phyloP scores from a whole-genome alignment of 31 red algal species.

The Odonthalia washingtoniensis region DNA sequence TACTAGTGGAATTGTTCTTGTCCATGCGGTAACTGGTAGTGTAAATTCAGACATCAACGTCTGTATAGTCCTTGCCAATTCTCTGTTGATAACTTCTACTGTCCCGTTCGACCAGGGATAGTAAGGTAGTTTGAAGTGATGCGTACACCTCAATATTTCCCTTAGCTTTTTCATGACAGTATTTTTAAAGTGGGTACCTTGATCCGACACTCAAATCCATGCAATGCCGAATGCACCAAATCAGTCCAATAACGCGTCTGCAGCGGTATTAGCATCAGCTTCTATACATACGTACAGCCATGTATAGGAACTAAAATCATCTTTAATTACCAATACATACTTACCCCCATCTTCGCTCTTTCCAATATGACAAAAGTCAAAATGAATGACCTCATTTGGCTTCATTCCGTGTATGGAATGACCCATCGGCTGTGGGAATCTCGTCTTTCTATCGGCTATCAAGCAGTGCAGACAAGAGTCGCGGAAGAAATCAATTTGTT shows the following conservation, averaged over 20 bases:
- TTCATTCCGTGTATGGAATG: no score
- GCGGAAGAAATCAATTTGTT: no score
- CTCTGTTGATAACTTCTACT: conserved; percentile 10
- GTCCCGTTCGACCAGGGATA: conserved; percentile 34
- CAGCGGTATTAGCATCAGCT: background rate
- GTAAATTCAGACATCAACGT: conserved; percentile 26
- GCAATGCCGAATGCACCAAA: conserved; percentile 8
- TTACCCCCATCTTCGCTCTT: no score
- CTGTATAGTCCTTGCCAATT: background rate
- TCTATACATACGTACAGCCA: background rate
- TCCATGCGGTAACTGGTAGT: no score
- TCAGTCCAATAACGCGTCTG: background rate
- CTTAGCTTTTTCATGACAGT: background rate
- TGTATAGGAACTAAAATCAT: background rate
- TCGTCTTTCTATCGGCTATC: no score
- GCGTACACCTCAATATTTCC: background rate
- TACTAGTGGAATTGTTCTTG: no score
- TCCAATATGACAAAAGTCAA: no score
- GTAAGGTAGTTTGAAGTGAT: conserved; percentile 40
- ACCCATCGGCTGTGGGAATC: no score
- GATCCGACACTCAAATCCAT: conserved; percentile 5
- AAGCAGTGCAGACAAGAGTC: no score
- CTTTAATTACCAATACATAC: no score
- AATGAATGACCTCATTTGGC: no score
- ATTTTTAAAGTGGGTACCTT: conserved; percentile 33